Evolutionary conservation across 108 stramenopile species (phyloP).

Genomic region (Fistulifera pelliculosa): DNA sequence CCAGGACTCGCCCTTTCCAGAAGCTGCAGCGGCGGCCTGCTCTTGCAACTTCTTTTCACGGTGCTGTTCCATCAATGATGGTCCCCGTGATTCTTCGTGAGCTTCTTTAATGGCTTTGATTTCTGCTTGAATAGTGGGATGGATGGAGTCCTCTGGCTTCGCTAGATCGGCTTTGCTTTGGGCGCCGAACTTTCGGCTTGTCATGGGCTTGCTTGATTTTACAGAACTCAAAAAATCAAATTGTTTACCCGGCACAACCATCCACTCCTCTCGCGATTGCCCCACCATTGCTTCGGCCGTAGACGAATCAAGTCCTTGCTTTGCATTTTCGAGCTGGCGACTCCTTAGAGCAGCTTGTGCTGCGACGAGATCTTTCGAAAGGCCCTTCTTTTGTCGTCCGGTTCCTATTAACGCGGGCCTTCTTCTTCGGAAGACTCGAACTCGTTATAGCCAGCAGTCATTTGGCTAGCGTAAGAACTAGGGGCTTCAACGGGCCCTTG

Average conservation of each 20-base stretch:
- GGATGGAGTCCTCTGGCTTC: conserved; percentile 2
- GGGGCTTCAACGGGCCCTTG: conserved; percentile 14
- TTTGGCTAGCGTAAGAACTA: conserved; percentile 1
- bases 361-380: conserved; percentile 20
- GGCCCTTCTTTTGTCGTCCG: conserved; percentile 16
- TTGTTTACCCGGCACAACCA: conserved; percentile 69
- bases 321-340: conserved; percentile 21
- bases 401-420: conserved; percentile 48
- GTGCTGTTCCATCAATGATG: conserved; percentile 64
- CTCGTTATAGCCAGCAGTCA: conserved; percentile 11
- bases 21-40: conserved; percentile 24
- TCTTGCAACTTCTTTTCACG: conserved; percentile 33
- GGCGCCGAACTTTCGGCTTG: conserved; percentile 49
- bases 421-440: conserved; percentile 47
- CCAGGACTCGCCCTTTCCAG: conserved; percentile 10
- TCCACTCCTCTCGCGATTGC: conserved; percentile 79
- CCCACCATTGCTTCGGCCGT: conserved; percentile 8
- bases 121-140: conserved; percentile 59
- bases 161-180: conserved; percentile 30
- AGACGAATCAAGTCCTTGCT: conserved; percentile 7
- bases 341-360: conserved; percentile 22
- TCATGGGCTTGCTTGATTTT: conserved; percentile 34
- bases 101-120: conserved; percentile 65
- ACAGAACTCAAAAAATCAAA: conserved; percentile 73
- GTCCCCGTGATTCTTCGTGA: conserved; percentile 63